Evolutionary conservation across 768 basidiomycete genomes (phyloP), one percentile per base, ranked within the genome.

Genomic region (Peribolospora kevripleyi): DNA sequence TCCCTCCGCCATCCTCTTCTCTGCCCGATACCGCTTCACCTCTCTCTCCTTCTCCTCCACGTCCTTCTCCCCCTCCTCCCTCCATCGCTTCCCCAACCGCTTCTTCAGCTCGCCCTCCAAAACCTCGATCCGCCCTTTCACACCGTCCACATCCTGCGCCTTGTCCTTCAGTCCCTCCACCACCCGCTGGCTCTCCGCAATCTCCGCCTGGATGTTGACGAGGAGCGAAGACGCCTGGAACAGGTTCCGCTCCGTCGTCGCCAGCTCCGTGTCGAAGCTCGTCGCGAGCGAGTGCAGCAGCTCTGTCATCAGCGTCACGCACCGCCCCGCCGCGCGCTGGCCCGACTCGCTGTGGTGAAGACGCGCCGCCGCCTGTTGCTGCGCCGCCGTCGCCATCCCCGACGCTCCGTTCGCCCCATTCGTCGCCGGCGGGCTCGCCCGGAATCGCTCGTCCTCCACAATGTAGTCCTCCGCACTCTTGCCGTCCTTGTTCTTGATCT

Each of bases 381-480:
- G 8, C 54, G 39, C 48, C 48, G 13, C 13, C 14, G 11, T 3
- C 43, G 37, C 48, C 48, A 7, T 10, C 10, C 11, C 7, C 10
- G 48, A 49, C 7, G 8, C 9, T n/a, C 9, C 9, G 2, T 8
- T 46, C 9, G 49, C 36, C 2, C 50, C 51, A 5, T 25, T 25
- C 25, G 25, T 50, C 54, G 41, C 40, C 45, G 14, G 51, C 47
- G 36, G 38, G 8, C 42, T 56, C 57, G 42, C 56, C 48, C 41
- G 76, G 70, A 95, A 95, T 50, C 90, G 78, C 67, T 97, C 93
- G 65, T 98, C 93, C 67, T 98, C 93, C 42, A 98, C 74, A 59
- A 98, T 97, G 64, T 97, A 98, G 66, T 97, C 93, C 68, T 98
- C 91, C 3, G 93, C 84, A 57, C 81, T 88, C 71, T 97, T 97